Evolutionary conservation across 2,329 filamentous ascomycete species (phyloP).

Genomic region (Arthrobotrys entomopaga): DNA sequence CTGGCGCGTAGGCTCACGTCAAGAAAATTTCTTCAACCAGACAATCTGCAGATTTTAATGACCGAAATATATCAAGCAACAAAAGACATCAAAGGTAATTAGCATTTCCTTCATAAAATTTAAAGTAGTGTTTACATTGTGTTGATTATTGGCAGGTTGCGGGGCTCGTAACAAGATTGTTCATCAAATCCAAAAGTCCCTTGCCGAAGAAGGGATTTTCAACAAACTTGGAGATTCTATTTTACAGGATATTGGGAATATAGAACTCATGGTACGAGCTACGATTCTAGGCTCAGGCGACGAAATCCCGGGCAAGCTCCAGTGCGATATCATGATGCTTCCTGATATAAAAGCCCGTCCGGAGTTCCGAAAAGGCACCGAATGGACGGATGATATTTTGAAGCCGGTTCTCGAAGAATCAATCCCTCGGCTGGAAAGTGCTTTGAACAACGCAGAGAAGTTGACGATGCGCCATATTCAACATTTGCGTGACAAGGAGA

Average conservation of each 20-base stretch:
- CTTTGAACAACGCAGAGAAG: too few relatives aligned
- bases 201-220: background rate
- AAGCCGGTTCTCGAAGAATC: too few relatives aligned
- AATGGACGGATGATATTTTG: too few relatives aligned
- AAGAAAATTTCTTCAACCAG: conserved; percentile 28
- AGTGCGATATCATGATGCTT: too few relatives aligned
- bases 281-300: too few relatives aligned
- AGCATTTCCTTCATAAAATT: background rate
- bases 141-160: background rate
- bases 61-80: conserved; percentile 18
- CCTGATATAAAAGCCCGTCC: too few relatives aligned
- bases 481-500: too few relatives aligned
- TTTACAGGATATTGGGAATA: background rate
- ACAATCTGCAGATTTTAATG: conserved; percentile 22
- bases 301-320: too few relatives aligned
- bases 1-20: background rate
- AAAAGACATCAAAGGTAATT: conserved; percentile 24
- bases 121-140: background rate
- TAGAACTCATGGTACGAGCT: too few relatives aligned
- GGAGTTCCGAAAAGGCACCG: too few relatives aligned
- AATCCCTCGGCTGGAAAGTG: too few relatives aligned
- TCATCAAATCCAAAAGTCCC: background rate
- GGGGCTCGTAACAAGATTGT: background rate
- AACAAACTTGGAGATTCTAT: background rate
- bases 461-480: too few relatives aligned